Percentiles rank a stretch among this genome's conserved stretches.
phyloP scores from a whole-genome alignment of 495 filamentous ascomycete species.

The Neurospora sp. region DNA sequence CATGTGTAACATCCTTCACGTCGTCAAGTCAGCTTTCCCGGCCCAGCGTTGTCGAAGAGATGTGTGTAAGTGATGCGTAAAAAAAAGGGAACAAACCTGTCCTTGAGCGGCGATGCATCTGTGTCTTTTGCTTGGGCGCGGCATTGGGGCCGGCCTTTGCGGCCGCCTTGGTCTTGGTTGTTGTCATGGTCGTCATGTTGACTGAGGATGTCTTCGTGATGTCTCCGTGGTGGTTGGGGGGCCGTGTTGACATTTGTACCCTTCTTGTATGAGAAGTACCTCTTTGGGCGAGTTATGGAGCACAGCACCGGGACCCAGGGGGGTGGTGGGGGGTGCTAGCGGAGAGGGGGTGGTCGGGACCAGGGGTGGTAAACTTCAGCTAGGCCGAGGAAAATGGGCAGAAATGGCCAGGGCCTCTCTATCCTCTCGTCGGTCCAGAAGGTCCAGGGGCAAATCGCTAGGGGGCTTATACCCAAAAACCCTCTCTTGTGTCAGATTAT shows the following conservation, averaged over 20 bases:
- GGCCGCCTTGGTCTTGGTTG: slow-evolving; percentile 44
- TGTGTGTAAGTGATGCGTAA: background rate
- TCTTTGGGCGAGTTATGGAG: slow-evolving; percentile 22
- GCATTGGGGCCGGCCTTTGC: slow-evolving; percentile 40
- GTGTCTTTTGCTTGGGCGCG: slow-evolving; percentile 53
- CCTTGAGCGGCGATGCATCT: slow-evolving; percentile 86
- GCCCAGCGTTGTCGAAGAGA: background rate
- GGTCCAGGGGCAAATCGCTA: slow-evolving; percentile 14
- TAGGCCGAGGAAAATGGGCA: slow-evolving; percentile 39
- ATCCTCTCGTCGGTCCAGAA: slow-evolving; percentile 30
- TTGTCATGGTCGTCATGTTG: slow-evolving; percentile 29
- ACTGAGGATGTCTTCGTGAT: slow-evolving; percentile 43
- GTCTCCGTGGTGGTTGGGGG: slow-evolving; percentile 44
- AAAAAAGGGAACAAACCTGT: slow-evolving; percentile 56
- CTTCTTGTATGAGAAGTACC: slow-evolving; percentile 28
- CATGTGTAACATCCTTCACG: slow-evolving; percentile 89
- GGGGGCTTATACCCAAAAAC: slow-evolving; percentile 8
- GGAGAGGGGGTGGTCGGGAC: slow-evolving; percentile 17
- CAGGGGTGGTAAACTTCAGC: slow-evolving; percentile 22
- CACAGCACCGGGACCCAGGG: slow-evolving; percentile 6
- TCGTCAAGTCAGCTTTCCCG: slow-evolving; percentile 18
- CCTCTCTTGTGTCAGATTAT: slow-evolving; percentile 29
- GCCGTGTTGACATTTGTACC: slow-evolving; percentile 53
- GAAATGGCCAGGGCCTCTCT: slow-evolving; percentile 32
- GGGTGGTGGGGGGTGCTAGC: slow-evolving; percentile 25